These are phyloP conservation scores for Cryphonectria parasitica DNA, from an alignment of 2,329 filamentous ascomycete species.

Conservation along the genomic window DNA sequence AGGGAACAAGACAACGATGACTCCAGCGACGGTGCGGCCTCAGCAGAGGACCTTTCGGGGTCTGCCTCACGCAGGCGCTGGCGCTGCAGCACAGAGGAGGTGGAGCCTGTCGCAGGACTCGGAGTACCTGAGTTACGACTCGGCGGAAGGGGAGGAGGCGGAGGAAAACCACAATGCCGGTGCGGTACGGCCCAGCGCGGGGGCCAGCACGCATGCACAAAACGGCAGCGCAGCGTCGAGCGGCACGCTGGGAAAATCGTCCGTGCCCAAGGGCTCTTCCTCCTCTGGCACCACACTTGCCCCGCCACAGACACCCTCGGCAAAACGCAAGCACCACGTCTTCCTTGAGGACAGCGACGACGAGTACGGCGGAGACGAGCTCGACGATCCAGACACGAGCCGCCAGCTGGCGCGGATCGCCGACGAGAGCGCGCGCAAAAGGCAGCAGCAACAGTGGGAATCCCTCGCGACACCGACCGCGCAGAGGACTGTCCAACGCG, in stretches of 20 bases:
- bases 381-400: conserved; percentile 45
- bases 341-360: conserved; percentile 36
- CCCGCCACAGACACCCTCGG: conserved; percentile 27
- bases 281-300: not conserved
- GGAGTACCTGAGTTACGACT: conserved; percentile 8
- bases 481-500: conserved; percentile 31
- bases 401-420: conserved; percentile 41
- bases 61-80: not conserved
- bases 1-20: not conserved
- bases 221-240: conserved; percentile 1
- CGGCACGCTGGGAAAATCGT: conserved; percentile 4
- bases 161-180: conserved; percentile 21
- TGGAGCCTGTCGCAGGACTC: conserved; percentile 8
- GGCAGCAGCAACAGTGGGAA: conserved; percentile 23
- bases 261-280: not conserved
- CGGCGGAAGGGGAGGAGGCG: not conserved
- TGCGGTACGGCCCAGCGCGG: not conserved
- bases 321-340: conserved; percentile 38
- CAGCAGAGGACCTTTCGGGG: conserved; percentile 25
- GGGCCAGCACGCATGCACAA: not conserved
- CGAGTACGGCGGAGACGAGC: conserved; percentile 36
- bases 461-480: conserved; percentile 36
- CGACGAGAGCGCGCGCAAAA: conserved; percentile 38
- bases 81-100: not conserved
- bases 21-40: not conserved